phyloP scores from a whole-genome alignment of 805 yeast genomes.

The Starmerella cellae region DNA sequence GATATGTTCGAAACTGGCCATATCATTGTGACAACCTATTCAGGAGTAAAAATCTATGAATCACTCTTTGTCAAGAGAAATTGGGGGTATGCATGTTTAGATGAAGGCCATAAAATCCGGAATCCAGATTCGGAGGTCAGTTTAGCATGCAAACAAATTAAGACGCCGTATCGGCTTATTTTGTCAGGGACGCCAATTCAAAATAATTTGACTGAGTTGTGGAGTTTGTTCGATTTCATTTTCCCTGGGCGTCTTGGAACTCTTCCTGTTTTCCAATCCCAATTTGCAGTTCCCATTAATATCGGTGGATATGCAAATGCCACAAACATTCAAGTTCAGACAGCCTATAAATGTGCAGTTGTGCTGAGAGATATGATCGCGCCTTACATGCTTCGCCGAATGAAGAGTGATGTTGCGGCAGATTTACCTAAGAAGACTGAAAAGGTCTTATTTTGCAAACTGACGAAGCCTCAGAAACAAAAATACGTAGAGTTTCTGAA shows the following conservation, averaged over 20 bases:
- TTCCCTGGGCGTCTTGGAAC: conserved; percentile 94
- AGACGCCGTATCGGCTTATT: conserved; percentile 74
- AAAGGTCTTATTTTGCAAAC: conserved; percentile 80
- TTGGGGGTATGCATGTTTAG: conserved; percentile 87
- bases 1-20: conserved; percentile 59
- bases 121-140: conserved; percentile 89
- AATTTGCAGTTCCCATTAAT: conserved; percentile 84
- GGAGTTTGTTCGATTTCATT: conserved; percentile 92
- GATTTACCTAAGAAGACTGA: conserved; percentile 89
- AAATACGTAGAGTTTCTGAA: conserved; percentile 62
- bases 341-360: conserved; percentile 93
- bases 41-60: conserved; percentile 62
- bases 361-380: conserved; percentile 75
- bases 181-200: conserved; percentile 95
- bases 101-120: conserved; percentile 94
- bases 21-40: conserved; percentile 81
- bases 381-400: conserved; percentile 74
- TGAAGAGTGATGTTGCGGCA: conserved; percentile 87
- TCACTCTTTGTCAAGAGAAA: conserved; percentile 45
- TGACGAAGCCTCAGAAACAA: conserved; percentile 62
- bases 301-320: conserved; percentile 99
- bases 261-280: conserved; percentile 82
- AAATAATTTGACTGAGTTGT: conserved; percentile 76
- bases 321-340: conserved; percentile 84
- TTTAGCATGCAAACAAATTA: conserved; percentile 66